A percentile compares a stretch with the other conserved stretches of the same genome.
phyloP scores from a whole-genome alignment of 1,139 yeast species.

The Sugiyamaella paludigena region DNA sequence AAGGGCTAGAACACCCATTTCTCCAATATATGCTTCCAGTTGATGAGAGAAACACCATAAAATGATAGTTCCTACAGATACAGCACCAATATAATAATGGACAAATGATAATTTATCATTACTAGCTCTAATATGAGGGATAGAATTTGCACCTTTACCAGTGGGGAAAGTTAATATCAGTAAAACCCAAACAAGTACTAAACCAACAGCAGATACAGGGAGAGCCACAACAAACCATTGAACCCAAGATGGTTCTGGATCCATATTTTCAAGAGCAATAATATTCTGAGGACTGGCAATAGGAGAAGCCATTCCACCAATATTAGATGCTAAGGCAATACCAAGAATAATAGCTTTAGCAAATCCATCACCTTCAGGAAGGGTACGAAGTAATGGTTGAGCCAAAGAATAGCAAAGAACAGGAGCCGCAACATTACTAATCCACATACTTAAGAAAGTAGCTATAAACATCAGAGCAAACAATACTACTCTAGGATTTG shows the following conservation, averaged over 20 bases:
- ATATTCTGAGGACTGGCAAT: constrained; percentile 95
- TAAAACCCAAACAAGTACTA: constrained; percentile 68
- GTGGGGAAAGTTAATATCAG: constrained; percentile 67
- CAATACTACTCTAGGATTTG: constrained; percentile 73
- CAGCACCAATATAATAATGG: constrained; percentile 66
- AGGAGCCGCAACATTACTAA: constrained; percentile 94
- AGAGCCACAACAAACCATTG: constrained; percentile 88
- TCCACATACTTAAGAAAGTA: constrained; percentile 88
- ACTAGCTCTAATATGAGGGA: constrained; percentile 57
- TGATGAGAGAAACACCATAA: constrained; percentile 84
- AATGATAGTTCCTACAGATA: constrained; percentile 67
- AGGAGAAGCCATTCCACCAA: constrained; percentile 97
- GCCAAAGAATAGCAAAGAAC: constrained; percentile 86
- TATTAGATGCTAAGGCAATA: constrained; percentile 84
- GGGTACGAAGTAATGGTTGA: constrained; percentile 78
- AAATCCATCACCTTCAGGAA: constrained; percentile 74
- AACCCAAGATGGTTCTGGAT: constrained; percentile 90
- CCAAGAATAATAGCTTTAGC: constrained; percentile 85
- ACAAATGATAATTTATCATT: constrained; percentile 66
- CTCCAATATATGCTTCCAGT: constrained; percentile 71
- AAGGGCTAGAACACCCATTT: constrained; percentile 84
- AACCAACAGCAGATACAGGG: constrained; percentile 67
- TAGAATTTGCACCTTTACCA: constrained; percentile 43
- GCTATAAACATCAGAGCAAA: constrained; percentile 84
- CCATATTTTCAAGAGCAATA: constrained; percentile 82